phyloP scores from a whole-genome alignment of 2,329 filamentous ascomycete species.

The Arthrobotrys megalospora region DNA sequence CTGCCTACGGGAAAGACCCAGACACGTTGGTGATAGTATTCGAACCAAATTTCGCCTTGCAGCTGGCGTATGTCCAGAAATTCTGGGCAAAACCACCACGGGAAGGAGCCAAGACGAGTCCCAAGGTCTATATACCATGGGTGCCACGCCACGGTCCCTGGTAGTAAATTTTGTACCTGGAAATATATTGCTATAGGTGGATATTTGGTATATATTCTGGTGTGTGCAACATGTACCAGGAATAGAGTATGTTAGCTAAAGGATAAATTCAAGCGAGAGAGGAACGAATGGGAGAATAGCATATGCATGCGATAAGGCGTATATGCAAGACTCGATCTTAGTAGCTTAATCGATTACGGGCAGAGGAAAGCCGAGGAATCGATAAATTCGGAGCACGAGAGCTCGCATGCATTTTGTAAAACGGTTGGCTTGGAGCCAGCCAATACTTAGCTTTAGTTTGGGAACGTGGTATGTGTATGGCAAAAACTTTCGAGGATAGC shows the following conservation, averaged over 20 bases:
- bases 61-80: not conserved
- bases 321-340: slow-evolving; percentile 6
- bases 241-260: not conserved
- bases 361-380: not conserved
- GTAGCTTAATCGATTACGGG: slow-evolving; percentile 1
- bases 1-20: not conserved
- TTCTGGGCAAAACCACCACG: slow-evolving; percentile 12
- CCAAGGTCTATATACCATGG: slow-evolving; percentile 6
- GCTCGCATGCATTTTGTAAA: not conserved
- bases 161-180: not conserved
- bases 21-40: slow-evolving; percentile 3
- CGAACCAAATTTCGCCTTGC: slow-evolving; percentile 10
- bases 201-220: not conserved
- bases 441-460: slow-evolving; percentile 7
- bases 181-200: slow-evolving; percentile 7
- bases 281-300: slow-evolving; percentile 14
- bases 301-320: slow-evolving; percentile 16
- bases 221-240: not conserved
- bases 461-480: not conserved
- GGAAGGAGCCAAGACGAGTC: slow-evolving; percentile 36
- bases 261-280: slow-evolving; percentile 21
- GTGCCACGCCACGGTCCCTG: not conserved
- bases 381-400: not conserved
- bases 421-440: not conserved
- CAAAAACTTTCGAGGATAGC: not conserved